Evolutionary conservation across 129 eudicot genomes (phyloP), one percentile per base, ranked within the genome.

Genomic region (Rutidosis leptorrhynchoides): DNA sequence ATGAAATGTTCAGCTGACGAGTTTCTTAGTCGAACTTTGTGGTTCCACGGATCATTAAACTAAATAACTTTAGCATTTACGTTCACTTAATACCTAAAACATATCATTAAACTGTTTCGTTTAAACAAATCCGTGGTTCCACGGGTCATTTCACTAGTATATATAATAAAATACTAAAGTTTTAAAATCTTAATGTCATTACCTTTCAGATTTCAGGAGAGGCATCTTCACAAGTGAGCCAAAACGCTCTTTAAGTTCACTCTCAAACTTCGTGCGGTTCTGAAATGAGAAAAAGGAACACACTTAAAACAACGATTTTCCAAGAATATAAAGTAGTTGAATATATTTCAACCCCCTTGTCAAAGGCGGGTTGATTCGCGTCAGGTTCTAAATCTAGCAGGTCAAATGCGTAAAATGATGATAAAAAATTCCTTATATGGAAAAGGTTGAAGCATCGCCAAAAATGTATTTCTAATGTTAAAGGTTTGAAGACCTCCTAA

Each of bases 151-250:
- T n/a, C n/a, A n/a, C n/a, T n/a, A n/a, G n/a, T n/a, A n/a, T n/a
- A 22, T 54, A 20, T 23, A 37, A 10, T 10, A 10, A 11, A 37
- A 37, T 37, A 37, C 45, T 37, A 12, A 37, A 37, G 16, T 37
- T 37, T 37, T 37, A 37, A 16, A 37, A 54, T 19, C 30, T 58
- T 5, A 21, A 15, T 25, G 30, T 20, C 62, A 76, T 21, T 42
- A 93, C 99, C 99, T 88, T 73, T 82, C 82, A 48, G 95, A 45
- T 73, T 78, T 77, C 62, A 93, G 81, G 46, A 93, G 83, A 51
- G 99, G 99, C 92, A 93, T 93, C 87, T 84, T 93, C 53, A 93
- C 95, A 74, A 93, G 80, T 17, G 95, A 89, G 52, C 99, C 99
- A 77, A 93, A 93, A 59, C 96, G 95, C 57, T 93, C 99, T 68